Base-by-base conservation (phyloP, 1,284 basidiomycete species). In the Microbotryomycetes sp. region DNA sequence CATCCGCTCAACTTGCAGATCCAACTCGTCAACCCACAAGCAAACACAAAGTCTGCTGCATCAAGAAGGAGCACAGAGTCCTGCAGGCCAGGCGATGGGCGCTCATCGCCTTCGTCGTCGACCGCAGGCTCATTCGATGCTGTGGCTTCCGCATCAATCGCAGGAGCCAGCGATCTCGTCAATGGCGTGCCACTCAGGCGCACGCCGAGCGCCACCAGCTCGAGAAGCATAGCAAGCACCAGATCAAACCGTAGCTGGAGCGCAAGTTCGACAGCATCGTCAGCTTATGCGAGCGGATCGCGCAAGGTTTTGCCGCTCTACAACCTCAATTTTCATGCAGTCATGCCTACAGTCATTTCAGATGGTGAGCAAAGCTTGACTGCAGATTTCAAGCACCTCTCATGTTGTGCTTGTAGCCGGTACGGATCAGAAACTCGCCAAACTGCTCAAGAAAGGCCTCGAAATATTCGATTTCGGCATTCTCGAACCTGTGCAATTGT, bases 1-100 rank as follows among this genome's bases (percentile, higher is more conserved):
- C 91, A 96, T 70, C 89, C 91, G 0, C 80, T 94, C 52, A 96
- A 94, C 74, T 81, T 97, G 1, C 93, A 97, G 74, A 86, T 97
- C 5, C 93, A 97, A 75, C 84, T 97, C 30, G 87, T 96, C 9
- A 75, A 56, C n/a, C 64, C 68, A 4, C 57, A 57, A 16, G 24
- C 58, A 4, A 29, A 45, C 16, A 47, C 41, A 41, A 45, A 27
- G 2, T 18, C 26, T 16, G 16, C 57, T 30, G 26, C 30, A 11
- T 29, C 35, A n/a, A 18, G 47, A 28, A 30, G 31, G 47, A 50
- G 53, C 24, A 45, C 30, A 27, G 51, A 50, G 30, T 50, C 50
- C 58, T 27, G 31, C 47, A 51, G 46, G 35, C 28, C 28, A 21
- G 23, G 18, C 21, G 31, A 27, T 35, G 15, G 18, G 18, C 49